Conservation (phyloP, 148 eudicot genomes). For the Vaccinium vitisidaea region DNA sequence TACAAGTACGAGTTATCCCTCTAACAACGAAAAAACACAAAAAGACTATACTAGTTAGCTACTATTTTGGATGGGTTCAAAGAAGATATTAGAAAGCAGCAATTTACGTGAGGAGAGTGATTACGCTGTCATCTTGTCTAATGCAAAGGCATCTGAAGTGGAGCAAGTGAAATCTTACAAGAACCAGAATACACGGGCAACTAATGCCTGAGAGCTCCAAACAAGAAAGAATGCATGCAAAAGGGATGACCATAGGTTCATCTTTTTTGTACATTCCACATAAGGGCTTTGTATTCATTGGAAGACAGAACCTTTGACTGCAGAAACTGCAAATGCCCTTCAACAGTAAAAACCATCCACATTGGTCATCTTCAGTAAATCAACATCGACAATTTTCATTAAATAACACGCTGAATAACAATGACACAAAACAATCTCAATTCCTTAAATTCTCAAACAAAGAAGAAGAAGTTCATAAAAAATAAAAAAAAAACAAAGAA, state of each 20-base stretch:
- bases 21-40: background rate
- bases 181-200: background rate
- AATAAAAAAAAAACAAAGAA: background rate
- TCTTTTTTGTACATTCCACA: too few relatives aligned
- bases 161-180: background rate
- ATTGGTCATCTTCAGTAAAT: too few relatives aligned
- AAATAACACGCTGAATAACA: too few relatives aligned
- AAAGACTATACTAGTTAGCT: background rate
- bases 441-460: background rate
- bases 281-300: too few relatives aligned
- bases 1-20: background rate
- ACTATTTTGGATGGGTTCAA: background rate
- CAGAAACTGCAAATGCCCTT: too few relatives aligned
- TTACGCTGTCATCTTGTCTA: background rate
- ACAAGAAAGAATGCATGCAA: too few relatives aligned
- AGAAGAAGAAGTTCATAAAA: background rate
- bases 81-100: background rate
- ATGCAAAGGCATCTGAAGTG: background rate
- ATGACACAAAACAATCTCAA: background rate
- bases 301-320: too few relatives aligned
- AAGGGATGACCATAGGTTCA: too few relatives aligned
- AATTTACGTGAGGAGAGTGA: background rate
- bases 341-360: too few relatives aligned
- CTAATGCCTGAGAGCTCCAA: background rate
- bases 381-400: background rate